Percentiles rank a stretch among this genome's conserved stretches.
phyloP scores from a whole-genome alignment of 2,329 filamentous ascomycete species.

The Xylariaceae sp. region DNA sequence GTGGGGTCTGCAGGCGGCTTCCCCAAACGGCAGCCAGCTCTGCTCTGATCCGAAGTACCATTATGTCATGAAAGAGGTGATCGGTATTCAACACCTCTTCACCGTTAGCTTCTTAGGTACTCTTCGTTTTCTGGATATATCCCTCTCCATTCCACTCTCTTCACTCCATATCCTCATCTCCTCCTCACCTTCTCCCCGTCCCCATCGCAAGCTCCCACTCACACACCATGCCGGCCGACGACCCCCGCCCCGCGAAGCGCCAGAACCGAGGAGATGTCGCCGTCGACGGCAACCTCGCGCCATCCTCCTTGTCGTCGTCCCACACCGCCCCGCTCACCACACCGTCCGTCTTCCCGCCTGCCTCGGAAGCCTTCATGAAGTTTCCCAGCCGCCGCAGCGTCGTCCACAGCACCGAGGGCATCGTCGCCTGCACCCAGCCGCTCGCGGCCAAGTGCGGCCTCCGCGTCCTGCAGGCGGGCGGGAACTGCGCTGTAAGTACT shows the following conservation, averaged over 20 bases:
- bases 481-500: slow-evolving; percentile 82
- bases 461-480: slow-evolving; percentile 77
- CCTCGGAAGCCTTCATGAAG: slow-evolving; percentile 49
- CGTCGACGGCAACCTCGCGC: no score
- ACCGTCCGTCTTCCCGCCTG: slow-evolving; percentile 41
- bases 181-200: neutral
- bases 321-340: slow-evolving; percentile 43
- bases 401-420: slow-evolving; percentile 88
- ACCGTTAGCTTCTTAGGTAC: no score
- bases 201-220: neutral
- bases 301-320: neutral
- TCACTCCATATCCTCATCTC: neutral
- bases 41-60: neutral
- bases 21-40: neutral
- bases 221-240: neutral
- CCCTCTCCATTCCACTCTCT: neutral
- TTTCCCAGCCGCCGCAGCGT: slow-evolving; percentile 83
- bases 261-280: slow-evolving; percentile 1
- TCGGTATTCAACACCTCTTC: no score
- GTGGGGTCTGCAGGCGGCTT: neutral
- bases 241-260: neutral
- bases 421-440: slow-evolving; percentile 86
- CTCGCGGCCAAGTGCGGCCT: slow-evolving; percentile 85
- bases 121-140: neutral
- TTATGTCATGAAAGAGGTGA: neutral